phyloP scores from a whole-genome alignment of 352 stramenopile species.

The Blastocystis sp. region DNA sequence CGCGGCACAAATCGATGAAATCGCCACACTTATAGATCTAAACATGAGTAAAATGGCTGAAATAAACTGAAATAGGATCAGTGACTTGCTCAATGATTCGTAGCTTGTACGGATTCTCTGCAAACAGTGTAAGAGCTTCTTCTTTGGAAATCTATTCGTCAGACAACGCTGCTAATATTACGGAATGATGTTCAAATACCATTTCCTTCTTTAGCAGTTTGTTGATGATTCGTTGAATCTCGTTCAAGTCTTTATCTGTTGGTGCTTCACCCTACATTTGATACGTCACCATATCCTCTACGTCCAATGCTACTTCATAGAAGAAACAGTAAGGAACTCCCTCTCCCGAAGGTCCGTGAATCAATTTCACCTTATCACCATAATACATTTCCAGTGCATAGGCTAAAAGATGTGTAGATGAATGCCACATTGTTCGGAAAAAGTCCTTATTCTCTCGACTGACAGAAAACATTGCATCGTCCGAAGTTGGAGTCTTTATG shows the following conservation, averaged over 20 bases:
- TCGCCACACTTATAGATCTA: conserved; percentile 93
- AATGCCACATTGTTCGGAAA: conserved; percentile 52
- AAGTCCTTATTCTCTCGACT: conserved; percentile 3
- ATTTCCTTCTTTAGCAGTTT: conserved; percentile 2
- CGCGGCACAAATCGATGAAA: conserved; percentile 93
- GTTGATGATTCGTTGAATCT: conserved; percentile 45
- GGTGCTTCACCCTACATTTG: not conserved
- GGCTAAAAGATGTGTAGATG: conserved; percentile 14
- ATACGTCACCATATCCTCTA: not conserved
- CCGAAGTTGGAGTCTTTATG: not conserved
- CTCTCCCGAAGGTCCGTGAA: conserved; percentile 29
- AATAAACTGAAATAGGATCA: conserved; percentile 29
- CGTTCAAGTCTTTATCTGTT: conserved; percentile 41
- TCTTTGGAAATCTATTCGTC: conserved; percentile 74
- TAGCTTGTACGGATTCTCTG: conserved; percentile 94
- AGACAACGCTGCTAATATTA: not conserved
- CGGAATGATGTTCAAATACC: conserved; percentile 15
- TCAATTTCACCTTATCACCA: conserved; percentile 27
- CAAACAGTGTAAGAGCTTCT: conserved; percentile 92
- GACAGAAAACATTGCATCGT: conserved; percentile 40
- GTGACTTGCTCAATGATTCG: not conserved
- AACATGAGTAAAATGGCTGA: conserved; percentile 68
- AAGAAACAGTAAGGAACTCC: conserved; percentile 61
- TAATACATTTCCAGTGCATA: conserved; percentile 53
- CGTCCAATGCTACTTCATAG: conserved; percentile 35